A percentile compares a stretch with the other conserved stretches of the same genome.
Evolutionary conservation across 106 monocot species (phyloP).

Genomic region (Dendrobium huoshanense): DNA sequence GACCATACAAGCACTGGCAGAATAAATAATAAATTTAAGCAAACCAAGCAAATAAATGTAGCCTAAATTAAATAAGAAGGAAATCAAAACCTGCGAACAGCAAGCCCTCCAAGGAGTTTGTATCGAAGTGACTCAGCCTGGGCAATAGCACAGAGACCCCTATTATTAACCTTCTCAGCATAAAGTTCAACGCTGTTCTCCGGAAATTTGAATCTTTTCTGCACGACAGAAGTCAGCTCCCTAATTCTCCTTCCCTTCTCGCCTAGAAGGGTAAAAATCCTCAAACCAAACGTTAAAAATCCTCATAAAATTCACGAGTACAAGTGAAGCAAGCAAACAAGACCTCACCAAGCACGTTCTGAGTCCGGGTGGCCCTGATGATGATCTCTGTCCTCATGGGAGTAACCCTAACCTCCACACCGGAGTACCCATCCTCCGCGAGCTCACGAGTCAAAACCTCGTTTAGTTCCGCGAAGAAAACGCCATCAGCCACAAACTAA

Average conservation of each 20-base stretch:
- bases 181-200: slow-evolving; percentile 36
- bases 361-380: slow-evolving; percentile 18
- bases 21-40: not conserved
- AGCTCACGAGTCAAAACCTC: slow-evolving; percentile 22
- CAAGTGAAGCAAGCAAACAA: not conserved
- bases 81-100: slow-evolving; percentile 22
- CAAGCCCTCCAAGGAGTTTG: slow-evolving; percentile 39
- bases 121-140: slow-evolving; percentile 39
- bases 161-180: slow-evolving; percentile 38
- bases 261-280: not conserved
- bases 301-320: too few species aligned
- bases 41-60: not conserved
- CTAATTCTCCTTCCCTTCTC: slow-evolving; percentile 35
- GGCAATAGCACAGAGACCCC: slow-evolving; percentile 35
- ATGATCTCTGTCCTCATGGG: slow-evolving; percentile 25
- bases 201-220: slow-evolving; percentile 35
- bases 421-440: slow-evolving; percentile 25
- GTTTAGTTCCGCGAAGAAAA: slow-evolving; percentile 26
- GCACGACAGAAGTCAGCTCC: slow-evolving; percentile 37
- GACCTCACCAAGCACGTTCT: slow-evolving; percentile 14
- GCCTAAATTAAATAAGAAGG: too few species aligned
- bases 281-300: not conserved
- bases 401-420: slow-evolving; percentile 27
- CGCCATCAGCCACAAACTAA: slow-evolving; percentile 25
- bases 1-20: not conserved